These are phyloP conservation scores for Cryphonectria carpinicola DNA, from an alignment of 2,329 filamentous ascomycete genomes.

Conservation along the genomic window DNA sequence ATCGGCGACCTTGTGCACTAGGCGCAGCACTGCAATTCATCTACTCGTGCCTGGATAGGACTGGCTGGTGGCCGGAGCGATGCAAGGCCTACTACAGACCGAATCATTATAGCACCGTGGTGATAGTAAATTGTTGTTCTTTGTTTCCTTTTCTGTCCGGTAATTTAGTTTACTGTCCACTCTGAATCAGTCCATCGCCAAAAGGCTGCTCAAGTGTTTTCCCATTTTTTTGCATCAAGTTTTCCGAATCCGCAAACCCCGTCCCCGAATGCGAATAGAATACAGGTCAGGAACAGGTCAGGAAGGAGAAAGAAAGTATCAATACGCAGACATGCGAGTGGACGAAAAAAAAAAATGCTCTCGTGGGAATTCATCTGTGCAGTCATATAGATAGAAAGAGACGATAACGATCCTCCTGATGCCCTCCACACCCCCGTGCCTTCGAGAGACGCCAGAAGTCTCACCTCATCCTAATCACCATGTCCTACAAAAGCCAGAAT, in stretches of 20 bases:
- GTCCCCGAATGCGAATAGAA: slow-evolving; percentile 40
- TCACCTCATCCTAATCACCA: slow-evolving; percentile 15
- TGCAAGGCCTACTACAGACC: not conserved
- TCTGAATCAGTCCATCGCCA: slow-evolving; percentile 21
- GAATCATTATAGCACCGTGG: slow-evolving; percentile 1
- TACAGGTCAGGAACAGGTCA: slow-evolving; percentile 41
- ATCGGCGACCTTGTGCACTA: not conserved
- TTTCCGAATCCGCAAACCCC: slow-evolving; percentile 30
- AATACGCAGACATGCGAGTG: slow-evolving; percentile 39
- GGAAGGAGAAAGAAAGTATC: slow-evolving; percentile 39
- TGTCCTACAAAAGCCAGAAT: slow-evolving; percentile 30
- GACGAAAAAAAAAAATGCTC: slow-evolving; percentile 26
- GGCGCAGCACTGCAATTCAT: not conserved
- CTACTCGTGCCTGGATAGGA: not conserved
- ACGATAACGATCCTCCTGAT: slow-evolving; percentile 38
- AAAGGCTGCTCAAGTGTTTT: slow-evolving; percentile 19
- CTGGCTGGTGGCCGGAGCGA: not conserved
- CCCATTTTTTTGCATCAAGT: slow-evolving; percentile 23
- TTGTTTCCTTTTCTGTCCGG: slow-evolving; percentile 21
- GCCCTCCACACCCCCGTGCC: slow-evolving; percentile 34
- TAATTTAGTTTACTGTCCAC: slow-evolving; percentile 33
- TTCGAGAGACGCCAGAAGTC: slow-evolving; percentile 30
- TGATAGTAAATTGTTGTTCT: not conserved
- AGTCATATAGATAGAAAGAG: slow-evolving; percentile 37
- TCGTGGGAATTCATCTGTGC: slow-evolving; percentile 36